Conservation (phyloP, 2,329 filamentous ascomycete genomes). For the Parafenestella ontariensis region DNA sequence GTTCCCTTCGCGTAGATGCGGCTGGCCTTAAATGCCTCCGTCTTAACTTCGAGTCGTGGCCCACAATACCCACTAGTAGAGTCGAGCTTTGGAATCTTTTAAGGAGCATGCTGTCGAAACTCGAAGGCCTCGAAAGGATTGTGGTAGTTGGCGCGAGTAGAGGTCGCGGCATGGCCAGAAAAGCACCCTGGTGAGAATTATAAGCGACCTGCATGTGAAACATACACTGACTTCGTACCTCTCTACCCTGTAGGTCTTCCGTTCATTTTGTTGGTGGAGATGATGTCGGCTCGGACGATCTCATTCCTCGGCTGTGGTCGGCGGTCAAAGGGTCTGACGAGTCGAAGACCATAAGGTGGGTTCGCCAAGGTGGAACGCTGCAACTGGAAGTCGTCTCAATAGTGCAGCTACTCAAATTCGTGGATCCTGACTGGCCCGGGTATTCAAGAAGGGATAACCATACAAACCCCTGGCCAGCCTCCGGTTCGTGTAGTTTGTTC, state of each 20-base stretch:
- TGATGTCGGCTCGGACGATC: constrained; percentile 42
- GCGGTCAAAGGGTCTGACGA: constrained; percentile 26
- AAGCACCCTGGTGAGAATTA: constrained; percentile 34
- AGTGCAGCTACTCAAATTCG: constrained; percentile 22
- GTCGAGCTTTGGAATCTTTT: constrained; percentile 44
- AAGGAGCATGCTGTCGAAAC: constrained; percentile 32
- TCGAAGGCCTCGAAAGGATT: constrained; percentile 41
- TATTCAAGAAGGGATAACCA: constrained; percentile 16
- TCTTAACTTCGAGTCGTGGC: constrained; percentile 47
- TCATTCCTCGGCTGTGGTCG: constrained; percentile 44
- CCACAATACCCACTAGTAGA: constrained; percentile 35
- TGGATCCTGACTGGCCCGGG: constrained; percentile 23
- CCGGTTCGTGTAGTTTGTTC: constrained; percentile 37
- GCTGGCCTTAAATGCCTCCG: constrained; percentile 42
- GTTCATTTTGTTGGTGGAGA: constrained; percentile 48
- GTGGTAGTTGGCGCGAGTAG: constrained; percentile 43
- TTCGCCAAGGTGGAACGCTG: constrained; percentile 32
- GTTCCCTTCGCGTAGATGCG: constrained; percentile 35
- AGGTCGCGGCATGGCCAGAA: constrained; percentile 38
- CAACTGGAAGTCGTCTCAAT: constrained; percentile 41
- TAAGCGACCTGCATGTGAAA: background rate
- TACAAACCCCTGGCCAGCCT: constrained; percentile 39
- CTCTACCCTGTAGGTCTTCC: constrained; percentile 23
- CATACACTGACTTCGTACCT: background rate
- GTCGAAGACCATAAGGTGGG: constrained; percentile 42